Evolutionary conservation across 148 eudicot genomes (phyloP), one percentile per base, ranked within the genome.

Genomic region (Diospyros lotus): DNA sequence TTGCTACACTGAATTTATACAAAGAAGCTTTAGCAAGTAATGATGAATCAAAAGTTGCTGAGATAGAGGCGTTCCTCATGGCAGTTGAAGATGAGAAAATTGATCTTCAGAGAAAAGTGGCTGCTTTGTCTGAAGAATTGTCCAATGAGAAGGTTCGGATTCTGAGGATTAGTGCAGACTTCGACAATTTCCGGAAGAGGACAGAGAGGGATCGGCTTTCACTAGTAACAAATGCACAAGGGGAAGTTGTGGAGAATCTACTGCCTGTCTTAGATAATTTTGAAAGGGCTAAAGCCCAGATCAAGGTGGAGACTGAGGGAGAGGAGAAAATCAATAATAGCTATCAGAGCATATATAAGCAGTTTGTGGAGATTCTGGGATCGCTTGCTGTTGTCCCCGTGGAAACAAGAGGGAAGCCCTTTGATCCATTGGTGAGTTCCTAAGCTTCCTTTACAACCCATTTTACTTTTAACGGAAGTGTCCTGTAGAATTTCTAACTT

Each of bases 311-410:
- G 84, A 89, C 88, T 3, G 97, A 91, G 74, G 91, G 84, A 42
- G 98, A 91, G 87, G 85, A 91, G 84, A 91, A 91, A 82, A 86
- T 93, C 64, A 84, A 45, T 68, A 91, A 83, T 66, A 93, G 93
- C 79, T 93, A 93, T 66, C 98, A 93, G 85, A 91, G 94, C 83
- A 91, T 93, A 80, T 86, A 86, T 80, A 93, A 93, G 86, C 96
- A 91, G 79, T 93, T 93, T 84, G 83, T 77, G 80, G 98, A 93
- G 88, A 87, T 89, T 74, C 80, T 93, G 28, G 77, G 76, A 41
- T 85, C 94, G 14, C 84, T 93, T 77, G 90, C 92, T 75, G 98
- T 91, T 75, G 86, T 85, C 65, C 94, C 97, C 46, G 98, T 91
- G 64, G 93, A 89, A 81, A 82, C 94, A n/a, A 80, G 82, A 53